Evolutionary conservation across 352 stramenopile genomes (phyloP).

Genomic region (Globisporangium alternatum): DNA sequence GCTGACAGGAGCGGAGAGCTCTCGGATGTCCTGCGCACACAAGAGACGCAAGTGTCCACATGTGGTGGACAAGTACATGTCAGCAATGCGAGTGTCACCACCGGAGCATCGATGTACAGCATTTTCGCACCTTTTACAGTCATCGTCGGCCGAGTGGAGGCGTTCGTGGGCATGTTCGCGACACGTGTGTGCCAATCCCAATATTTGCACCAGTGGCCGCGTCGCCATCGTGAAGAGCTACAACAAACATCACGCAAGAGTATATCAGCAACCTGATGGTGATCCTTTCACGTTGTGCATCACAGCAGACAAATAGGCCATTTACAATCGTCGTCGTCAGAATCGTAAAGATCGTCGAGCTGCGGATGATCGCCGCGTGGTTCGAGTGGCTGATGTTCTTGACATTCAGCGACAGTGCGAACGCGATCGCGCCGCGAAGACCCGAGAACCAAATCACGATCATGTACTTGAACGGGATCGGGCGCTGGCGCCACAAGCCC

Average conservation of each 20-base stretch:
- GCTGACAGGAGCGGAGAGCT: conserved; percentile 24
- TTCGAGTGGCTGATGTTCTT: conserved; percentile 29
- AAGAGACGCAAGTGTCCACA: background rate
- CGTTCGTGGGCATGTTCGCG: conserved; percentile 22
- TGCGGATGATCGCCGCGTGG: conserved; percentile 66
- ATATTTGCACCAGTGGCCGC: conserved; percentile 21
- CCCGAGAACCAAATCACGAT: conserved; percentile 80
- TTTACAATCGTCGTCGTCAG: conserved; percentile 56
- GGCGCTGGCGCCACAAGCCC: conserved; percentile 22
- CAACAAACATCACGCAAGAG: background rate
- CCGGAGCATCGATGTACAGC: background rate
- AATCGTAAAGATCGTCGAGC: conserved; percentile 59
- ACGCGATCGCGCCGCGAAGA: conserved; percentile 79
- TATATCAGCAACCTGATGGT: background rate
- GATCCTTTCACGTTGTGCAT: too few relatives aligned
- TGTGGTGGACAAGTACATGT: background rate
- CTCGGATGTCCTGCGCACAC: conserved; percentile 11
- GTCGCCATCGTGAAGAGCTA: conserved; percentile 33
- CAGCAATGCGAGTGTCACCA: background rate
- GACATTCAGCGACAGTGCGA: conserved; percentile 84
- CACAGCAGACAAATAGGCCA: background rate
- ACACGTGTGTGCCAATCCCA: conserved; percentile 28
- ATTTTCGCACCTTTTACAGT: background rate
- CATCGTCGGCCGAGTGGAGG: background rate
- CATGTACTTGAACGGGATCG: conserved; percentile 38